Evolutionary conservation across 441 rosid species (phyloP).

Genomic region (Dalechampia spathulata): DNA sequence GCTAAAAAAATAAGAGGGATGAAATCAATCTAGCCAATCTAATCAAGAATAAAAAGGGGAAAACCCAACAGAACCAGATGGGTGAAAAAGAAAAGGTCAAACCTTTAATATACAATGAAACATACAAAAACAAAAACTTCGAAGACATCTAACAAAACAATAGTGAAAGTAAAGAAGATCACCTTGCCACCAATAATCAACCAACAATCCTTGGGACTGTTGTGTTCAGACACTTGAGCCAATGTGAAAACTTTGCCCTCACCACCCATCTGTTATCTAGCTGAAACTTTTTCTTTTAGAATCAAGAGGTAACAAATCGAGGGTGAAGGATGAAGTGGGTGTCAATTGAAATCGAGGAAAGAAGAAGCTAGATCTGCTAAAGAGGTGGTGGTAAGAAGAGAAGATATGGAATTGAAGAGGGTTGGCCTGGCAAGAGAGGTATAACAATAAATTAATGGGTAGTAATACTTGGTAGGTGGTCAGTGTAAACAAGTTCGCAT

Average conservation of each 20-base stretch:
- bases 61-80: not conserved
- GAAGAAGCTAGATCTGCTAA: slow-evolving; percentile 1
- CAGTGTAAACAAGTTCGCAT: too few species aligned
- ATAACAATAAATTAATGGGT: too few species aligned
- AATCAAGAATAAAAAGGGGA: not conserved
- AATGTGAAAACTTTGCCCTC: slow-evolving; percentile 51
- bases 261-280: slow-evolving; percentile 28
- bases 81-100: not conserved
- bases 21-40: too few species aligned
- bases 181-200: slow-evolving; percentile 68
- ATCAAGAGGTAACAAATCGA: not conserved
- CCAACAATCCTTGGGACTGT: slow-evolving; percentile 60
- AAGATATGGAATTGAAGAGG: too few species aligned
- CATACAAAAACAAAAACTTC: not conserved
- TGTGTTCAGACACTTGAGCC: slow-evolving; percentile 58
- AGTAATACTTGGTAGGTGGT: too few species aligned
- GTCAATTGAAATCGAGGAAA: not conserved
- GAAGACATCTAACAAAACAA: not conserved
- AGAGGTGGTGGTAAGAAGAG: not conserved
- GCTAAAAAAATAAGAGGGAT: too few species aligned
- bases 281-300: not conserved
- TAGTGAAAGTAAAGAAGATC: not conserved
- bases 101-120: not conserved
- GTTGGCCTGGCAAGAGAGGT: not conserved
- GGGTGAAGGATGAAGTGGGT: not conserved